Evolutionary conservation across 139 green algal genomes (phyloP), one percentile per base, ranked within the genome.

Genomic region (Micractinium conductrix): DNA sequence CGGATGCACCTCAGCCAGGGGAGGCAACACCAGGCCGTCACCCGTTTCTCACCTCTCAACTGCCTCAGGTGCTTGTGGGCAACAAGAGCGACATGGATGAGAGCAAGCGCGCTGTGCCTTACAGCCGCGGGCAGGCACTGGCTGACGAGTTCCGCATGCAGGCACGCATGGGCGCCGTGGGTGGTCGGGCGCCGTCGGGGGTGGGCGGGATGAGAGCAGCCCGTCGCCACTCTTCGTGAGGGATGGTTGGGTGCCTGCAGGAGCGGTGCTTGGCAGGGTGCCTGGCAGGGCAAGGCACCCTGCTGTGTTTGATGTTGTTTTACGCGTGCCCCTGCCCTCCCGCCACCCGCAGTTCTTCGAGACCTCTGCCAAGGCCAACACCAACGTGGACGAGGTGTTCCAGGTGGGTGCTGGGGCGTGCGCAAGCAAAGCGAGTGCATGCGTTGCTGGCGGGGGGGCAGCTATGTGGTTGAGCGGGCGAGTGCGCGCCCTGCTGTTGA

Each of bases 261-360:
- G n/a, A n/a, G n/a, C n/a, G n/a, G n/a, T n/a, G n/a, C n/a, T n/a
- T n/a, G n/a, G n/a, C n/a, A n/a, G n/a, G n/a, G n/a, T n/a, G n/a
- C n/a, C n/a, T n/a, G n/a, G n/a, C n/a, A n/a, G n/a, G n/a, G n/a
- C n/a, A n/a, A n/a, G n/a, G n/a, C n/a, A n/a, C n/a, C n/a, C n/a
- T n/a, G n/a, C n/a, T n/a, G n/a, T n/a, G n/a, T n/a, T n/a, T n/a
- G n/a, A n/a, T n/a, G n/a, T n/a, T n/a, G n/a, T n/a, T n/a, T n/a
- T n/a, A n/a, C n/a, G n/a, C n/a, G n/a, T n/a, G n/a, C n/a, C n/a
- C n/a, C n/a, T n/a, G n/a, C n/a, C n/a, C n/a, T n/a, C n/a, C n/a
- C n/a, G n/a, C n/a, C n/a, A n/a, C n/a, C n/a, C n/a, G n/a, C n/a
- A 89, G 16, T 99, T 99, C 79, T 98, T 98, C 86, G 96, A 99